phyloP scores from a whole-genome alignment of 176 grass and related monocot genomes.

The Aegilops sharonensis region DNA sequence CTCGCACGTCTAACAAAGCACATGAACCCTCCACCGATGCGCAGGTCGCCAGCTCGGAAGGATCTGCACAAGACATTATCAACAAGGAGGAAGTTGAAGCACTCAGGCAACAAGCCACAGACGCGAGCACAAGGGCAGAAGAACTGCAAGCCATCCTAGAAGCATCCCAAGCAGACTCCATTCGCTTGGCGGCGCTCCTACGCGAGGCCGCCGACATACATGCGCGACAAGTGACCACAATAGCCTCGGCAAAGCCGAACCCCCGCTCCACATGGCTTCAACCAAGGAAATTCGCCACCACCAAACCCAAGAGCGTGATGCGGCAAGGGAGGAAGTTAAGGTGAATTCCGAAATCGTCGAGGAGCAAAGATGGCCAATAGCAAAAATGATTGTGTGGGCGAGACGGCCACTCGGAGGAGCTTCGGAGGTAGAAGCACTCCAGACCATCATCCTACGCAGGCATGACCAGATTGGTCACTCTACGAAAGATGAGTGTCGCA shows the following conservation, averaged over 20 bases:
- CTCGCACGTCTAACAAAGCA: no score
- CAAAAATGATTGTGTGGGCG: no score
- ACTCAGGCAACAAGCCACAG: no score
- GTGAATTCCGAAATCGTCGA: background rate
- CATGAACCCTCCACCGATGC: no score
- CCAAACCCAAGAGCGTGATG: background rate
- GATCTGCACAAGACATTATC: no score
- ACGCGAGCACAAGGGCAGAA: no score
- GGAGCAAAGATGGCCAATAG: background rate
- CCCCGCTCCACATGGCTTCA: background rate
- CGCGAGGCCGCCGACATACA: background rate
- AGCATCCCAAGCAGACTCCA: no score
- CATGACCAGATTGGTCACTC: background rate
- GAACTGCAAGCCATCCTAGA: no score
- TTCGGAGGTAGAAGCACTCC: background rate
- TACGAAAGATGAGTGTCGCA: background rate
- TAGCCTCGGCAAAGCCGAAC: background rate
- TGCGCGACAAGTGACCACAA: background rate
- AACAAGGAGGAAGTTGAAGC: no score
- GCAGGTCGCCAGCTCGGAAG: no score
- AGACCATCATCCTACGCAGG: background rate
- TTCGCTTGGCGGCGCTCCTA: background rate
- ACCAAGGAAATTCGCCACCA: background rate
- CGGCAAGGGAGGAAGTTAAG: background rate
- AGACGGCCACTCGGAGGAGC: background rate